Conservation (phyloP, 257 asterid species). For the Fraxinus cuspidata region DNA sequence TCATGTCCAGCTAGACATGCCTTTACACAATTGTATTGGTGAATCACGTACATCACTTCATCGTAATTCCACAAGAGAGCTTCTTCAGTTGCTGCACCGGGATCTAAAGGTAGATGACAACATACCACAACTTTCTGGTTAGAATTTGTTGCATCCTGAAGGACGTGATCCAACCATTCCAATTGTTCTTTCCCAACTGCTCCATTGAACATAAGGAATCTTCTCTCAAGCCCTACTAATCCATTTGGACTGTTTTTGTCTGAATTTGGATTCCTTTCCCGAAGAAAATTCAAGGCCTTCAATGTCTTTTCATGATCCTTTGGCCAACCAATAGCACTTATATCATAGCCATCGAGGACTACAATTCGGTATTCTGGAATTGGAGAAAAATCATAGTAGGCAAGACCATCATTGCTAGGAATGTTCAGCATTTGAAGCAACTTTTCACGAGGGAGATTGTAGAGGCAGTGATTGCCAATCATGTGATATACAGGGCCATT, state of each 20-base stretch:
- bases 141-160: conserved; percentile 54
- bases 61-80: conserved; percentile 80
- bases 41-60: conserved; percentile 89
- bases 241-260: conserved; percentile 94
- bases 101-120: conserved; percentile 80
- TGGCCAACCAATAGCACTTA: conserved; percentile 90
- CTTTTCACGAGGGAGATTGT: conserved; percentile 86
- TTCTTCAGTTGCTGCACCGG: conserved; percentile 52
- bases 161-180: conserved; percentile 75
- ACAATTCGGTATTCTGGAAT: conserved; percentile 73
- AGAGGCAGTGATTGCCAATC: conserved; percentile 96
- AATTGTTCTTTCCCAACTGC: conserved; percentile 80
- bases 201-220: conserved; percentile 93
- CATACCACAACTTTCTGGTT: conserved; percentile 78
- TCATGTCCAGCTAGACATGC: conserved; percentile 84
- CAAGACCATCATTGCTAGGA: conserved; percentile 39
- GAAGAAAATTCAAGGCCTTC: conserved; percentile 58
- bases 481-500: conserved; percentile 80
- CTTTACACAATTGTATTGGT: conserved; percentile 73
- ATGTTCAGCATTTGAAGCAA: conserved; percentile 74
- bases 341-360: conserved; percentile 81
- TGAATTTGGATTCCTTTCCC: conserved; percentile 72
- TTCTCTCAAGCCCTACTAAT: conserved; percentile 63
- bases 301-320: conserved; percentile 63
- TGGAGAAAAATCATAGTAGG: conserved; percentile 90